A percentile compares a stretch with the other conserved stretches of the same genome.
These are phyloP conservation scores for Arthrocladium fulminans DNA, from an alignment of 2,329 filamentous ascomycete species.

Conservation along the genomic window DNA sequence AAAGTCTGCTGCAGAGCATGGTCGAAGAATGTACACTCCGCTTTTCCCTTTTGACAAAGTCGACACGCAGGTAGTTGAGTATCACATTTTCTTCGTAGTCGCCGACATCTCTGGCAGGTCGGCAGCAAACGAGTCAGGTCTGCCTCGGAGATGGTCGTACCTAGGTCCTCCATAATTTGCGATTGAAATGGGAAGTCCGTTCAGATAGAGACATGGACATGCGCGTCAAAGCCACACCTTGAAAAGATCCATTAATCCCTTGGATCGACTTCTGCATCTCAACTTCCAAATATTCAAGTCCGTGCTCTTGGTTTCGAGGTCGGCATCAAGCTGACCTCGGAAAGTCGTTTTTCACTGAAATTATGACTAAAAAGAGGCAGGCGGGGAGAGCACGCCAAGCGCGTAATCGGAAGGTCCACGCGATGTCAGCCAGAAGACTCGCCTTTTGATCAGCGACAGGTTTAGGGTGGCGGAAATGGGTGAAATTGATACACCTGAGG, in stretches of 20 bases:
- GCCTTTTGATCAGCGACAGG: not conserved
- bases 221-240: slow-evolving; percentile 2
- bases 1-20: slow-evolving; percentile 24
- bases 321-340: not conserved
- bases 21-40: slow-evolving; percentile 25
- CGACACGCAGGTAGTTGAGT: slow-evolving; percentile 24
- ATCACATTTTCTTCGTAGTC: slow-evolving; percentile 24
- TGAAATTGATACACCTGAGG: not conserved
- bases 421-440: slow-evolving; percentile 3
- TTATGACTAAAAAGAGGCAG: slow-evolving; percentile 1
- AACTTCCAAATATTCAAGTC: not conserved
- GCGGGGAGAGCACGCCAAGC: slow-evolving; percentile 7
- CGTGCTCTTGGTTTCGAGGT: not conserved
- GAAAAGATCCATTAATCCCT: not conserved
- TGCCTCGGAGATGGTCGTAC: slow-evolving; percentile 23
- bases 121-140: slow-evolving; percentile 23
- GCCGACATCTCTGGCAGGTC: slow-evolving; percentile 24
- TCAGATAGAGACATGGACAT: slow-evolving; percentile 7
- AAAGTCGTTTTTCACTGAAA: slow-evolving; percentile 4
- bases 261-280: not conserved
- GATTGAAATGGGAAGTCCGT: slow-evolving; percentile 2
- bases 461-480: not conserved
- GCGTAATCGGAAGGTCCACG: slow-evolving; percentile 7
- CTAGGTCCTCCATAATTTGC: slow-evolving; percentile 10
- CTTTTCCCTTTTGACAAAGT: slow-evolving; percentile 25